Conservation (phyloP, 176 grass and related monocot genomes). For the Phoenix dactylifera region DNA sequence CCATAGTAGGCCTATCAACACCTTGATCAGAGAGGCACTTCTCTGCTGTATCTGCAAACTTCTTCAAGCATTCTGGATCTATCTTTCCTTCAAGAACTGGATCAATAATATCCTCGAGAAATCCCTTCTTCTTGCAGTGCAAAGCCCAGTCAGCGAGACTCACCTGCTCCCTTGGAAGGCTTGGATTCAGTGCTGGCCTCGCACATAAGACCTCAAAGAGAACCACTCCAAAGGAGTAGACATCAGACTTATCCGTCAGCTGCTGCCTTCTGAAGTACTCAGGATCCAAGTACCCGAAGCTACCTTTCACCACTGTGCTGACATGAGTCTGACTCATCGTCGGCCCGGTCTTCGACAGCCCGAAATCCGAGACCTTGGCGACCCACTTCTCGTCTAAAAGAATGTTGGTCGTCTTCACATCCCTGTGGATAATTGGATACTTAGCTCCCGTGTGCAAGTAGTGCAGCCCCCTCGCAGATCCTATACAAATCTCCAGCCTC, state of each 20-base stretch:
- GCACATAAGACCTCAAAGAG: conserved; percentile 10
- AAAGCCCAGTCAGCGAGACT: conserved; percentile 9
- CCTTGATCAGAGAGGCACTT: conserved; percentile 5
- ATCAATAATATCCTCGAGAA: conserved; percentile 1
- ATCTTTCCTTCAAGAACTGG: conserved; percentile 7
- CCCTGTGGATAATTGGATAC: conserved; percentile 14
- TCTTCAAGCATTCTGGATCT: conserved; percentile 3
- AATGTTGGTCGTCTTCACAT: conserved; percentile 17
- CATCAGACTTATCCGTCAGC: conserved; percentile 8
- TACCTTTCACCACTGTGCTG: conserved; percentile 12
- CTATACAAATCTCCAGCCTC: conserved; percentile 15
- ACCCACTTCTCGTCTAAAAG: conserved; percentile 13
- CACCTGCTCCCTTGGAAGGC: conserved; percentile 10
- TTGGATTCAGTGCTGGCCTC: conserved; percentile 3
- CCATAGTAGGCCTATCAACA: conserved; percentile 10
- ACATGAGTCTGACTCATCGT: conserved; percentile 3
- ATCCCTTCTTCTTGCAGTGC: conserved; percentile 5
- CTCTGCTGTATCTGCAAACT: conserved; percentile 4
- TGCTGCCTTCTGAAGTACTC: conserved; percentile 14
- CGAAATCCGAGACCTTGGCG: conserved; percentile 12
- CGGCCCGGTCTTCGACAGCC: conserved; percentile 9
- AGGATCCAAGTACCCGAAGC: conserved; percentile 13
- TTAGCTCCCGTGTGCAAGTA: conserved; percentile 12
- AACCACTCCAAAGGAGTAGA: conserved; percentile 13
- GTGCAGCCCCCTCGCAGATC: conserved; percentile 9